Evolutionary conservation across 2,329 filamentous ascomycete genomes (phyloP), one percentile per base, ranked within the genome.

Genomic region (Fusarium brachygibbosum): DNA sequence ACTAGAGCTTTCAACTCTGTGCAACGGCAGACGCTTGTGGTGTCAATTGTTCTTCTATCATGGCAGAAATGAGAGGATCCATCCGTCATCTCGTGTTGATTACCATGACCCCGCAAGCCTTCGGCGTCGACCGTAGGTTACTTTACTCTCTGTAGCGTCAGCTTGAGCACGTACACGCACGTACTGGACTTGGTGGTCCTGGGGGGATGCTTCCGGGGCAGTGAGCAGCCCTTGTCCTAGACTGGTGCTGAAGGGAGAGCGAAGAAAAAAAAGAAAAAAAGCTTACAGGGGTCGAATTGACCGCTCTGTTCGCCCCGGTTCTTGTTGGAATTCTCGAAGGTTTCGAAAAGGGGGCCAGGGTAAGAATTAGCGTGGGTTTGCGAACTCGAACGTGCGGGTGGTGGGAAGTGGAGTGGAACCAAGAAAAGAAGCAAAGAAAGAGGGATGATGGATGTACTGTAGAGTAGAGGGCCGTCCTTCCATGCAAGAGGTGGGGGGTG

Each of bases 21-120:
- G 48, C 42, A 58, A 62, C 66, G 38, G 51, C 51, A 56, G 40
- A 32, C 58, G 40, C 21, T 54, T 34, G 44, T 42, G 17, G 38
- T 13, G 31, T 63, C 13, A 37, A 58, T 45, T 58, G 52, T 52
- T 45, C 54, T 19, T 46, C 63, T 46, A 46, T 62, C 42, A 41
- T 55, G 46, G 32, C 68, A 58, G 69, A 75, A 71, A 71, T 75
- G 70, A 70, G 65, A 74, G 72, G 73, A 72, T 69, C 72, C 72
- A 74, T 75, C 63, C 71, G 67, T 74, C 69, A 75, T 75, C 72
- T 75, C 73, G 71, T 75, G 73, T 75, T 74, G 67, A 74, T 74
- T 74, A 69, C 67, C 55, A 55, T 66, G 59, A 69, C 72, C 69
- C 72, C 73, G 71, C 73, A 70, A 74, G 63, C 51, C 57, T 65